Percentiles rank a stretch among this genome's conserved stretches.
Conservation (phyloP, 305 asterid genomes). For the Caryopteris hybrid region DNA sequence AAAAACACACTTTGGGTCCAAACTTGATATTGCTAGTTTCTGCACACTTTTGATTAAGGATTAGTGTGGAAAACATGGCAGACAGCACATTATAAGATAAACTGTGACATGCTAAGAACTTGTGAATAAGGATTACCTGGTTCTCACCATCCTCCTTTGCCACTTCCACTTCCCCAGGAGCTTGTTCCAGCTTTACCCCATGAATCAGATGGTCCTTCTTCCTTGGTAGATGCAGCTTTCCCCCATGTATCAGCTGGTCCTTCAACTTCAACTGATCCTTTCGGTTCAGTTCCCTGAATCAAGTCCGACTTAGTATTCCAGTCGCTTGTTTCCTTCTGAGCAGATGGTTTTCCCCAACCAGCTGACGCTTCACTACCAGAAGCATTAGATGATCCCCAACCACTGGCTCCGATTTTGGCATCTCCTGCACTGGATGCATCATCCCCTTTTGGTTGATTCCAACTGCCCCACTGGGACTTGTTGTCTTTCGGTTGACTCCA, state of each 20-base stretch:
- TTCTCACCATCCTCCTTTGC: conserved; percentile 58
- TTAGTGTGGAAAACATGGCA: too few species aligned
- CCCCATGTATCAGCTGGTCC: conserved; percentile 32
- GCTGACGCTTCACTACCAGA: conserved; percentile 7
- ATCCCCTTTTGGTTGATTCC: conserved; percentile 36
- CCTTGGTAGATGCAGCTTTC: conserved; percentile 7
- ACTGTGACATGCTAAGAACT: neutral
- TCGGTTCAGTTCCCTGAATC: conserved; percentile 11
- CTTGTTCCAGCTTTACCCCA: conserved; percentile 34
- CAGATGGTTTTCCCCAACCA: conserved; percentile 24
- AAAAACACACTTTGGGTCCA: neutral
- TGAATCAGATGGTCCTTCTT: conserved; percentile 28
- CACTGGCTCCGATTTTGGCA: conserved; percentile 16
- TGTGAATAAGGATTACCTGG: conserved; percentile 27
- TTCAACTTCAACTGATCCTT: conserved; percentile 20
- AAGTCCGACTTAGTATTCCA: conserved; percentile 11
- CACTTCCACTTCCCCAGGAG: conserved; percentile 42
- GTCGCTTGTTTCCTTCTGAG: conserved; percentile 15
- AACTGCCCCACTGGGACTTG: conserved; percentile 22
- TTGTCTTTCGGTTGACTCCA: conserved; percentile 24
- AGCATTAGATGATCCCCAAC: conserved; percentile 25
- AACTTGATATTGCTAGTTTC: neutral
- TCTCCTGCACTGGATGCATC: conserved; percentile 14
- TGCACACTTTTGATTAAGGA: too few species aligned
- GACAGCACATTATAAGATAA: neutral